Base-by-base conservation (phyloP, 1,284 basidiomycete species). In the Trichosporon sp. region DNA sequence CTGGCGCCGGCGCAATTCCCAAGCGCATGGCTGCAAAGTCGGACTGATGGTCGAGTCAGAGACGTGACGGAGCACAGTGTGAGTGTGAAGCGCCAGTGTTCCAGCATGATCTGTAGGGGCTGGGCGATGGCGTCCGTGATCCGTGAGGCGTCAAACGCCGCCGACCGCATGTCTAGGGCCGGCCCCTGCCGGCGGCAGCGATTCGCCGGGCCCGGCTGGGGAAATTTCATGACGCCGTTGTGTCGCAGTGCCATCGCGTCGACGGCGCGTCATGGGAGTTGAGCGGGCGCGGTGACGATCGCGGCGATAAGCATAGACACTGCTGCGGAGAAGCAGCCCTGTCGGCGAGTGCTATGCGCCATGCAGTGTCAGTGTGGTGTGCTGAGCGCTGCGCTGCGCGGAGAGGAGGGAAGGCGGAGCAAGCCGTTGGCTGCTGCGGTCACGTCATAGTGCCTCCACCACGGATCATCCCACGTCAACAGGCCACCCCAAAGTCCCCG, bases 371-470 rank as follows among this genome's bases (percentile, higher is more conserved):
- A 51, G 47, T 51, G 21, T 51, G 47, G 23, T 51, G 47, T 51
- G 47, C 47, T 51, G 38, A n/a, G n/a, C n/a, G 34, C 34, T 34
- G 34, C 34, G 12, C 12, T 34, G 34, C 6, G 34, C 34, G 34
- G 34, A 34, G 34, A 34, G 34, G 21, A 12, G 4, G 8, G 44
- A 6, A 3, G 44, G 44, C 47, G 47, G 47, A 51, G 47, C 11
- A 25, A 7, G 47, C n/a, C 21, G 23, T 7, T 25, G n/a, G 44
- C 35, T 65, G 27, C 63, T 68, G 56, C 15, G 27, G 27, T 60
- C 56, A 60, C 56, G 56, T 60, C 56, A 60, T 60, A 60, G 56
- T 7, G 13, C 56, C 56, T 60, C 56, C 56, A 60, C 56, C 9
- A 2, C 15, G 29, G 56, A 60, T 32, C 56, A 60, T 60, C 56